Conservation (phyloP, 208 protist species). For the Leishmania tropica region DNA sequence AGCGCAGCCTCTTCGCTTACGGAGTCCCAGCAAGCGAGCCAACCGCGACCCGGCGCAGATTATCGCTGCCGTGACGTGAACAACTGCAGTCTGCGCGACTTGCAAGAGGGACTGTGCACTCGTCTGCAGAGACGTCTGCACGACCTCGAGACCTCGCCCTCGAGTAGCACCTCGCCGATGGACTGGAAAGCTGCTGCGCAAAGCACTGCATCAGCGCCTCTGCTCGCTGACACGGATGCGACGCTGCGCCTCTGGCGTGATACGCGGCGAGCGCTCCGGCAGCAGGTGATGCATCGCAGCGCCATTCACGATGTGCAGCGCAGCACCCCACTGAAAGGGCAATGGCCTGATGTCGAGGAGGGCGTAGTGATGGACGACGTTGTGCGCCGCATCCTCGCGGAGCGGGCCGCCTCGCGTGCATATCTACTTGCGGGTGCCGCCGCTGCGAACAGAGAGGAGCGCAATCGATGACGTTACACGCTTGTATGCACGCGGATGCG, state of each 20-base stretch:
- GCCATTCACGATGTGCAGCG: neutral
- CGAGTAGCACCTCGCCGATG: neutral
- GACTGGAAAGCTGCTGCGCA: neutral
- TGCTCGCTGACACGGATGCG: neutral
- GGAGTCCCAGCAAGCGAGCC: neutral
- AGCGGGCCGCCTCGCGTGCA: conserved; percentile 8
- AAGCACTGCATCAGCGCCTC: neutral
- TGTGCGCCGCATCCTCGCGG: neutral
- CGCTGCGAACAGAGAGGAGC: neutral
- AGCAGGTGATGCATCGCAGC: neutral
- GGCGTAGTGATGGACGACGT: neutral
- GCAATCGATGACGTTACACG: neutral
- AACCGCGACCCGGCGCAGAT: neutral
- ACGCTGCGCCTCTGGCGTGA: conserved; percentile 11
- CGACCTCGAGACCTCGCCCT: neutral
- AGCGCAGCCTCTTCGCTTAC: neutral
- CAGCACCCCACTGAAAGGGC: neutral
- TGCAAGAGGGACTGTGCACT: conserved; percentile 5
- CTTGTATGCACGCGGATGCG: neutral
- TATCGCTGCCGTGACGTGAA: neutral
- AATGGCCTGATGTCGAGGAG: neutral
- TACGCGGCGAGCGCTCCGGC: neutral
- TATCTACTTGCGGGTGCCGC: neutral
- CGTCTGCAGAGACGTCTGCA: conserved; percentile 9
- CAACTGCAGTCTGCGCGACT: conserved; percentile 15